Base-by-base conservation (phyloP, 495 filamentous ascomycete species). In the Lindgomyces ingoldianus region DNA sequence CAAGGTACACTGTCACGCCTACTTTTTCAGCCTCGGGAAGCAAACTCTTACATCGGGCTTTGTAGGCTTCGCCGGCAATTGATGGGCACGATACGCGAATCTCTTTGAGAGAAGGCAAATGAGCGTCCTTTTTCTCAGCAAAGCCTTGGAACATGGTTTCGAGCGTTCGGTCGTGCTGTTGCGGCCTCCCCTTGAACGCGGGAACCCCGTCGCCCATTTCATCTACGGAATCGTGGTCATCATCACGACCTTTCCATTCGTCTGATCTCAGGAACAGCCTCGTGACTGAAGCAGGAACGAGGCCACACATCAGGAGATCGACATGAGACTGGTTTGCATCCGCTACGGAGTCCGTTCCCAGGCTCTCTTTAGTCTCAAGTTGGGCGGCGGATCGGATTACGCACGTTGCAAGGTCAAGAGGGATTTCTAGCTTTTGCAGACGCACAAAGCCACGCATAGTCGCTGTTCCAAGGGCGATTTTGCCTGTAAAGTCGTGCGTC, bases 71-170 rank as follows among this genome's bases (percentile, higher is more conserved):
- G 26, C 26, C 56, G 18, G 56, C 26, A 59, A 21, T 59, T 22
- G 18, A 18, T 27, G 19, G 22, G 56, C 14, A 12, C 41, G 18
- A 59, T 29, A 59, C 44, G 26, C 56, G 56, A 59, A 59, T 59
- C 56, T 59, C 56, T 59, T 59, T 59, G 39, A 57, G 56, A 59
- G 56, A 59, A 59, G 56, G 56, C 56, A 59, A 22, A 41, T 59
- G 56, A 49, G 41, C 41, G 56, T 21, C 56, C 56, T 59, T 59
- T 59, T 59, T 59, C 56, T 59, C 56, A 16, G 56, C 56, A 49
- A 59, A 59, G 41, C 56, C 56, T 59, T 59, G 56, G 56, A 59
- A 49, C 56, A 59, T 59, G 56, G 56, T 59, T 59, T 59, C 56
- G 24, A 59, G 56, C 18, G 56, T 59, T 21, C 56, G 56, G 56